These are phyloP conservation scores for Citrus reticulata DNA, from an alignment of 345 rosid genomes.

Conservation along the genomic window DNA sequence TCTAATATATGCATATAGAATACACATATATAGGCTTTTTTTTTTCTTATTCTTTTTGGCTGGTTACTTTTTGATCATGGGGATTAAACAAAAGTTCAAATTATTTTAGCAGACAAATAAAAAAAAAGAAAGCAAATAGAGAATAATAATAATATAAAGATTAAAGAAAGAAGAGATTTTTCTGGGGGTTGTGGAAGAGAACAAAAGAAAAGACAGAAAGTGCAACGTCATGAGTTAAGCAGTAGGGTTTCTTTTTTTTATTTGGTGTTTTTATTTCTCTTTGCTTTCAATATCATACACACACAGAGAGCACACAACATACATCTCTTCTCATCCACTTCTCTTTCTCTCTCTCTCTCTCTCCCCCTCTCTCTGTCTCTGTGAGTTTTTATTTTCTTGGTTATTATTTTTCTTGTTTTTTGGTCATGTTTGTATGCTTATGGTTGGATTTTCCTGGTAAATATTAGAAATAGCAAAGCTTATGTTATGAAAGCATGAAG, in stretches of 20 bases:
- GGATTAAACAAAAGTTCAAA: slow-evolving; percentile 10
- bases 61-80: slow-evolving; percentile 23
- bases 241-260: slow-evolving; percentile 35
- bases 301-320: not conserved
- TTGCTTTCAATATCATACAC: slow-evolving; percentile 19
- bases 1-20: not conserved
- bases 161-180: slow-evolving; percentile 31
- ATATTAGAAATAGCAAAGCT: not conserved
- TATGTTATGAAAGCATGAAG: slow-evolving; percentile 22
- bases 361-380: slow-evolving; percentile 18
- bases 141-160: slow-evolving; percentile 14
- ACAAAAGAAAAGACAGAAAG: slow-evolving; percentile 77
- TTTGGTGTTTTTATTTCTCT: slow-evolving; percentile 23
- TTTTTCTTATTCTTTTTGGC: not conserved
- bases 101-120: slow-evolving; percentile 3
- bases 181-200: slow-evolving; percentile 33
- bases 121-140: slow-evolving; percentile 19
- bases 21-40: not conserved
- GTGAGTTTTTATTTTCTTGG: not conserved
- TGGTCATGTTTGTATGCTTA: slow-evolving; percentile 47
- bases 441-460: slow-evolving; percentile 30
- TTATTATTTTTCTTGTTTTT: slow-evolving; percentile 1
- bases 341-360: slow-evolving; percentile 27
- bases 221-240: slow-evolving; percentile 49
- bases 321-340: slow-evolving; percentile 44